Conservation (phyloP, 1,284 basidiomycete species). For the Leccinum idahoense region DNA sequence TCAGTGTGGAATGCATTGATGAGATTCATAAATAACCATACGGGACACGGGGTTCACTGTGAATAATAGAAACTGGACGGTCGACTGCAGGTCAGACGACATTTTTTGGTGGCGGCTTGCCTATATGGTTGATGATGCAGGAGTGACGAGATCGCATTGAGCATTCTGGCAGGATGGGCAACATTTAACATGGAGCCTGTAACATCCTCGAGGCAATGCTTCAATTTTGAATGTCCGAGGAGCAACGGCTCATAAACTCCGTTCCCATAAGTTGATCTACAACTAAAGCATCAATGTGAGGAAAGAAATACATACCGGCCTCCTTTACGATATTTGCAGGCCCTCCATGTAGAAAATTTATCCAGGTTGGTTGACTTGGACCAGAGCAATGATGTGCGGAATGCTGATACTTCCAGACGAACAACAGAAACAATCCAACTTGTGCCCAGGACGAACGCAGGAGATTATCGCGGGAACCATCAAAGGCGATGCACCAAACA, state of each 20-base stretch:
- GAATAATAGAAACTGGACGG: background rate
- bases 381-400: background rate
- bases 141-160: background rate
- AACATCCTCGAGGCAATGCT: background rate
- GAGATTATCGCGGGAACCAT: background rate
- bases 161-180: background rate
- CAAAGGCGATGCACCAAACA: background rate
- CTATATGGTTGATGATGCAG: background rate
- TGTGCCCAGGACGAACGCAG: background rate
- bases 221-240: background rate
- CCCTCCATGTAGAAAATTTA: background rate
- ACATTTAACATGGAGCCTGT: background rate
- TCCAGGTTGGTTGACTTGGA: background rate
- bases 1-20: background rate
- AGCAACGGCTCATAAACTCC: background rate
- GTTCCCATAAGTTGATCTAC: background rate
- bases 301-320: background rate
- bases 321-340: background rate
- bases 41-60: background rate
- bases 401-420: background rate
- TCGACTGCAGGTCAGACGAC: background rate
- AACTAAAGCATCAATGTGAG: background rate
- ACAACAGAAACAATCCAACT: background rate
- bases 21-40: background rate
- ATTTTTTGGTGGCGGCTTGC: background rate